Evolutionary conservation across 2,329 filamentous ascomycete genomes (phyloP), one percentile per base, ranked within the genome.

Genomic region (Pestalotiopsis sp.): DNA sequence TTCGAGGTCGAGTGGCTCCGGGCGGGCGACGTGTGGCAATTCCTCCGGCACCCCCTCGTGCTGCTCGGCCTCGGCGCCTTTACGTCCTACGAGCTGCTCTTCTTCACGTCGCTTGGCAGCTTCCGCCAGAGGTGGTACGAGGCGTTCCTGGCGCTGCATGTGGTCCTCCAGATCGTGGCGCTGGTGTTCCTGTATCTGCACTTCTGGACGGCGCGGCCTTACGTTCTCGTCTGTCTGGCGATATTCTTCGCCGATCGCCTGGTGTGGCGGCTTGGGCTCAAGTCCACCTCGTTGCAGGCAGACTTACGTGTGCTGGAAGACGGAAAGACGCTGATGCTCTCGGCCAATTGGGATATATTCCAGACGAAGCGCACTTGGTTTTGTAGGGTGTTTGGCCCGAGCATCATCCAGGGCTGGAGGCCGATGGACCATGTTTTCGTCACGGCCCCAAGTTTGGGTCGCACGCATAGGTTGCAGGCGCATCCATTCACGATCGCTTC

Each of bases 401-500:
- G 80, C 73, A 83, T 86, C 71, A 74, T 72, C 4, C 70, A 81
- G 63, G 89, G 89, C 55, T 92, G 90, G 89, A 75, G 81, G 23
- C 85, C 89, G 2, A 87, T 88, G 17, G 87, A 91, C 72, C 90
- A 92, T 75, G 83, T 91, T 63, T 92, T 92, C 77, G 75, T 92
- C 68, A 87, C 86, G 1, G 79, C 91, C 0, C 89, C 89, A 0
- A 79, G 79, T 0, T 81, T 92, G 5, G 85, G 85, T 2, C 76
- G 78, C 3, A 84, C 81, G 66, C 85, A 90, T 73, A 74, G 79
- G 2, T 75, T 90, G 1, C 90, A 92, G 77, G 83, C 89, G 0
- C 90, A 92, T 74, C 90, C 90, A 0, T 92, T 92, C 77, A 91
- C 89, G 9, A 90, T 92, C 67, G 86, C 89, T 17, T 91, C 89